Conservation (phyloP, 1,284 basidiomycete genomes). For the Sanghuangporus weigelae region DNA sequence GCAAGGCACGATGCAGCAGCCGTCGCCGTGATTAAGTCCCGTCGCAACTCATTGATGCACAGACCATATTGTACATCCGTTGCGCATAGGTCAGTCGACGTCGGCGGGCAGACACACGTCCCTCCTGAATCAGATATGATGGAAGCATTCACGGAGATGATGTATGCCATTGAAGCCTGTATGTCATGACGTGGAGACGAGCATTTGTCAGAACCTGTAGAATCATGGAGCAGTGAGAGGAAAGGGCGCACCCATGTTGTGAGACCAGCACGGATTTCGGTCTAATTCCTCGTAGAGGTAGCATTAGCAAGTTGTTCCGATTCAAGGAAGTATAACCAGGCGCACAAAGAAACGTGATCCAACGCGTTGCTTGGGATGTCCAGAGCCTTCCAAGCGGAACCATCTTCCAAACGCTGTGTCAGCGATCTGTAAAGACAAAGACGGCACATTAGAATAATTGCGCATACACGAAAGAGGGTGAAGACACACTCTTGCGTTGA, state of each 20-base stretch:
- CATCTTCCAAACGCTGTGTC: conserved; percentile 68
- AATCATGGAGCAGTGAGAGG: background rate
- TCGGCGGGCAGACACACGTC: conserved; percentile 67
- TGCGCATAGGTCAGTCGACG: conserved; percentile 39
- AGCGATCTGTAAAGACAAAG: conserved; percentile 48
- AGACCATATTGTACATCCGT: conserved; percentile 55
- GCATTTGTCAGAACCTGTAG: background rate
- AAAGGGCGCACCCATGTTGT: conserved; percentile 68
- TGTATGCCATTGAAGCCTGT: conserved; percentile 67
- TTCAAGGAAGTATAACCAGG: conserved; percentile 10
- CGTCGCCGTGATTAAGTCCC: conserved; percentile 75
- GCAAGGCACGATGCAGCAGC: conserved; percentile 74
- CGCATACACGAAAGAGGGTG: background rate
- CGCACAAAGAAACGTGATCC: conserved; percentile 73
- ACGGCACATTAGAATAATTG: background rate
- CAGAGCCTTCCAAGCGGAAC: conserved; percentile 83
- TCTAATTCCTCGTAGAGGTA: conserved; percentile 34
- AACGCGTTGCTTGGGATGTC: conserved; percentile 66
- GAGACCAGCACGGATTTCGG: conserved; percentile 76
- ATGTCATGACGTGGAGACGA: background rate
- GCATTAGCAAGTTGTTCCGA: background rate
- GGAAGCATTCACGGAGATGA: conserved; percentile 79
- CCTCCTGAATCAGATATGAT: conserved; percentile 78
- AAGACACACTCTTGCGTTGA: conserved; percentile 8
- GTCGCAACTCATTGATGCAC: conserved; percentile 62